Conservation (phyloP, 2,329 filamentous ascomycete genomes). For the Ciborinia camelliae region DNA sequence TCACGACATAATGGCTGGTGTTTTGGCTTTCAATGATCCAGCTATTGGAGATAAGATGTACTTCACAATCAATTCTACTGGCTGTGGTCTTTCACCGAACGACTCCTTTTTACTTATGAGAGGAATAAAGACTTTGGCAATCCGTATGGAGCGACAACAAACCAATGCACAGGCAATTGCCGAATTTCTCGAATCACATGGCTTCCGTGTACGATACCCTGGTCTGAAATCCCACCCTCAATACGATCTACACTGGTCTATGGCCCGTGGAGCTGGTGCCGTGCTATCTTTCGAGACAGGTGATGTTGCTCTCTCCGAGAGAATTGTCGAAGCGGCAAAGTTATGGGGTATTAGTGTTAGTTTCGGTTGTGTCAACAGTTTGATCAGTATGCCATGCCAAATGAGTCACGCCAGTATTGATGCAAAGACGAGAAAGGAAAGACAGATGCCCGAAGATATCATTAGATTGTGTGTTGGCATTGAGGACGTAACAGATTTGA, state of each 20-base stretch:
- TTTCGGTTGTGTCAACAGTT: slow-evolving; percentile 95
- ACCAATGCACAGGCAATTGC: slow-evolving; percentile 87
- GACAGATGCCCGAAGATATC: slow-evolving; percentile 93
- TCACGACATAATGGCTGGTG: slow-evolving; percentile 98
- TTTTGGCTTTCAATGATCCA: slow-evolving; percentile 85
- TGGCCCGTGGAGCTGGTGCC: slow-evolving; percentile 89
- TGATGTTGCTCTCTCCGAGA: slow-evolving; percentile 75
- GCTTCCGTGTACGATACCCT: slow-evolving; percentile 93
- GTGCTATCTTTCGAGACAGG: slow-evolving; percentile 97
- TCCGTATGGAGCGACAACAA: slow-evolving; percentile 99
- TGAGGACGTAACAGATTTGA: slow-evolving; percentile 85
- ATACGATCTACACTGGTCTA: slow-evolving; percentile 92
- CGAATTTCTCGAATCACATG: slow-evolving; percentile 83
- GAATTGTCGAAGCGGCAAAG: slow-evolving; percentile 88
- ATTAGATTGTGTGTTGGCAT: slow-evolving; percentile 96
- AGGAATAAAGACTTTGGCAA: slow-evolving; percentile 92
- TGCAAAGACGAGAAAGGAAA: slow-evolving; percentile 82
- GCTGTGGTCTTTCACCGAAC: slow-evolving; percentile 90
- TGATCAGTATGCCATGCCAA: slow-evolving; percentile 99
- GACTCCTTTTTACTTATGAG: slow-evolving; percentile 95
- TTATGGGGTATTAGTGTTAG: slow-evolving; percentile 95
- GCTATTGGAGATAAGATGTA: slow-evolving; percentile 83
- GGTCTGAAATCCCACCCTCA: slow-evolving; percentile 93
- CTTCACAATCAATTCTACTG: slow-evolving; percentile 95
- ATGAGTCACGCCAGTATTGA: slow-evolving; percentile 99